Conservation (phyloP, 108 stramenopile species). For the Nitzschia sp. region DNA sequence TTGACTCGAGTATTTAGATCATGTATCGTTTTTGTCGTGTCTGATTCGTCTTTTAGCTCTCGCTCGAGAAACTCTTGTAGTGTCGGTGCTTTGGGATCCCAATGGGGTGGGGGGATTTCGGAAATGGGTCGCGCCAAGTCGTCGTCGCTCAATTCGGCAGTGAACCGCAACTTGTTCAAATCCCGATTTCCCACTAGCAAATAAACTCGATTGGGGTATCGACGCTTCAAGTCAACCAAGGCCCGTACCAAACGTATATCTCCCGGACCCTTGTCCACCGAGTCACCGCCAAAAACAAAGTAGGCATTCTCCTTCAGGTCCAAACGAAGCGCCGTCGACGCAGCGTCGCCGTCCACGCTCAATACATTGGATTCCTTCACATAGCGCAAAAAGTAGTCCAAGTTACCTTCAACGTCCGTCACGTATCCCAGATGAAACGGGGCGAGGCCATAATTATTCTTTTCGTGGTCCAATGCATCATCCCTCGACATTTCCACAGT, state of each 20-base stretch:
- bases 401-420: slow-evolving; percentile 61
- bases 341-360: slow-evolving; percentile 1
- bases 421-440: slow-evolving; percentile 46
- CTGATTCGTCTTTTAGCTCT: background rate
- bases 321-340: slow-evolving; percentile 24
- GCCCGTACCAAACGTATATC: slow-evolving; percentile 66
- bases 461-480: too few relatives aligned
- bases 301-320: slow-evolving; percentile 36
- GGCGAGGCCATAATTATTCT: background rate
- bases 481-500: too few relatives aligned
- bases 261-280: slow-evolving; percentile 72
- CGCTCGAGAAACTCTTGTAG: slow-evolving; percentile 39
- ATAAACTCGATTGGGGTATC: slow-evolving; percentile 59
- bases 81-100: slow-evolving; percentile 52
- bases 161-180: slow-evolving; percentile 74
- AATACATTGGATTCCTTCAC: slow-evolving; percentile 45
- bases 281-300: slow-evolving; percentile 77
- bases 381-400: slow-evolving; percentile 53
- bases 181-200: slow-evolving; percentile 80
- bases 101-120: slow-evolving; percentile 52
- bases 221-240: slow-evolving; percentile 54
- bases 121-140: slow-evolving; percentile 44
- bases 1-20: slow-evolving; percentile 41
- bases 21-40: background rate
- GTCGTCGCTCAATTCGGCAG: slow-evolving; percentile 45